Evolutionary conservation across 164 flowering plant species (phyloP), one percentile per base, ranked within the genome.

Genomic region (Paratinospora sagittata): DNA sequence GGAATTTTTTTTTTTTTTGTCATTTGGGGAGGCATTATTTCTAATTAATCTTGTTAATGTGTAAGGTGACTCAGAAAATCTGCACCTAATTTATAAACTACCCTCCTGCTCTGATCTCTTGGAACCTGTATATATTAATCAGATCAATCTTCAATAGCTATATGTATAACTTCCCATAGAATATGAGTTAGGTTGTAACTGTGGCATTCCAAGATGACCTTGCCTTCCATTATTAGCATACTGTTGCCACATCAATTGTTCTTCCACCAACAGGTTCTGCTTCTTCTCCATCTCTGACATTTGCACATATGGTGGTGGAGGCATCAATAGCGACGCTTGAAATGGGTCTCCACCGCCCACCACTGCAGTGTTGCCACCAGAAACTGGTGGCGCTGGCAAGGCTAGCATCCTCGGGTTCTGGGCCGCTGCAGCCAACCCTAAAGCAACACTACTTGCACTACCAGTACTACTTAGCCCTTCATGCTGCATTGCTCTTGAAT

Each of bases 241-340:
- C 55, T 92, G 92, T 36, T 92, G 90, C 98, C 98, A 92, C 93
- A 92, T 76, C 17, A 79, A 0, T 72, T 88, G 97, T 74, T 94
- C 97, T 73, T 92, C 85, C 69, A 79, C 71, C 81, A 89, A 60
- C 65, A 85, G 65, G 76, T 76, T 81, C 73, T 87, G 97, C 79
- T 92, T 92, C 84, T 79, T 86, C 83, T 94, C 97, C 85, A 89
- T 78, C 34, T 90, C 98, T 21, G 93, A 82, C 88, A 94, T 92
- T 73, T 90, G 97, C 74, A 90, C 96, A 36, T 87, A 92, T 0
- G 93, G 8, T 1, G 97, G 98, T 9, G 97, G 91, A 2, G 97
- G 76, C 73, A 92, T 80, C 0, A 70, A 72, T 3, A 82, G 60
- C 1, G 98, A 92, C 0, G 96, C 90, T 0, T 89, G 86, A 77